These are phyloP conservation scores for Exophiala viscosa DNA, from an alignment of 2,329 filamentous ascomycete species.

Conservation along the genomic window DNA sequence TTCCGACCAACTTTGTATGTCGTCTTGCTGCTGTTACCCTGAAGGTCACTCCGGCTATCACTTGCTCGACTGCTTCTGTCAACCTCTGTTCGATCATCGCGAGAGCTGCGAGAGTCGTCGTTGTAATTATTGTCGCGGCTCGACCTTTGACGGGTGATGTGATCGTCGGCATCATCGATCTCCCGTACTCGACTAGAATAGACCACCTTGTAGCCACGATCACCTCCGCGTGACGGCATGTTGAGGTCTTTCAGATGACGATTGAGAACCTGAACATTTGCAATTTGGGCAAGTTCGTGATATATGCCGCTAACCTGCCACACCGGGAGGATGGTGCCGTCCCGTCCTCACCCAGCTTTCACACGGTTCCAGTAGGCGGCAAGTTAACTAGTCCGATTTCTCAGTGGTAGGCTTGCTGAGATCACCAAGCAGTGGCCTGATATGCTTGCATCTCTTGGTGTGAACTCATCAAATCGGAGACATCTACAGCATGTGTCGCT, in stretches of 20 bases:
- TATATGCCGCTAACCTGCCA: too few relatives aligned
- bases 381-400: not conserved
- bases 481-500: too few relatives aligned
- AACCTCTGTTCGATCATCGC: slow-evolving; percentile 15
- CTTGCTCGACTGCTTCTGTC: slow-evolving; percentile 9
- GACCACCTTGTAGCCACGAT: slow-evolving; percentile 24
- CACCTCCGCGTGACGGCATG: slow-evolving; percentile 19
- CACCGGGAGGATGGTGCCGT: not conserved
- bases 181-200: slow-evolving; percentile 16
- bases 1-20: slow-evolving; percentile 19
- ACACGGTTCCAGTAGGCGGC: not conserved
- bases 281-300: not conserved
- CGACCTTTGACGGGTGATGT: not conserved
- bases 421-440: slow-evolving; percentile 5
- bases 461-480: too few relatives aligned
- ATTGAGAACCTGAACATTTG: not conserved
- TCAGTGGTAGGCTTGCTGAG: not conserved
- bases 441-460: not conserved
- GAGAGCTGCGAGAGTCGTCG: slow-evolving; percentile 16
- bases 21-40: slow-evolving; percentile 12
- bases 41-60: slow-evolving; percentile 3
- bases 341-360: slow-evolving; percentile 4
- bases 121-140: slow-evolving; percentile 15
- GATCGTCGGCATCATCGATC: slow-evolving; percentile 5
- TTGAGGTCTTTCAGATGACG: not conserved